Evolutionary conservation across 2,329 filamentous ascomycete species (phyloP).

Genomic region (Capronia americana): DNA sequence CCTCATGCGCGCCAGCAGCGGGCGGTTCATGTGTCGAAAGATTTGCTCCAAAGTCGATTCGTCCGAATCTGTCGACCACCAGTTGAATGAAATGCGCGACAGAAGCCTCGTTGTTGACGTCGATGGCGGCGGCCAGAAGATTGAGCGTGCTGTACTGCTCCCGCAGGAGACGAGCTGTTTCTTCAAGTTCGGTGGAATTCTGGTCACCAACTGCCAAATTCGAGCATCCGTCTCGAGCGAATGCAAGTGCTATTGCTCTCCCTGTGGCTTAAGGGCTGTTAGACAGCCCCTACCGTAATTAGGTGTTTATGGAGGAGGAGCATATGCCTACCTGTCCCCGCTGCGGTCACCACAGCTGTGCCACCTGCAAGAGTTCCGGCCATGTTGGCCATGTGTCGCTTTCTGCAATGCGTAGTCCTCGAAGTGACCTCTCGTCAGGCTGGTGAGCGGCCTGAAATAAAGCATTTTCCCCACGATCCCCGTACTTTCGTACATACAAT

Average conservation of each 20-base stretch:
- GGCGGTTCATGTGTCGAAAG: background rate
- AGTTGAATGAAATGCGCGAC: background rate
- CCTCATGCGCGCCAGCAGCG: no score
- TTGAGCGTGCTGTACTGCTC: background rate
- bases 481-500: no score
- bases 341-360: slow-evolving; percentile 1
- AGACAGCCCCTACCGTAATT: background rate
- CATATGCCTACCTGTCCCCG: slow-evolving; percentile 1
- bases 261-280: background rate
- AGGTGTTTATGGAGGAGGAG: background rate
- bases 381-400: background rate
- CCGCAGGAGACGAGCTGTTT: background rate
- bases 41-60: slow-evolving; percentile 9
- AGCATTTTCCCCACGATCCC: no score
- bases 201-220: slow-evolving; percentile 1
- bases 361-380: background rate
- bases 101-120: background rate
- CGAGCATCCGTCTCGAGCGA: slow-evolving; percentile 11
- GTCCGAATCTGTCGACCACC: background rate
- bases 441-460: no score
- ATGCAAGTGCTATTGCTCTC: slow-evolving; percentile 11
- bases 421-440: background rate
- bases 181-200: background rate
- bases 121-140: background rate
- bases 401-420: background rate